Percentiles rank a stretch among this genome's conserved stretches.
Conservation (phyloP, 2,329 filamentous ascomycete species). For the Phaeomoniella chlamydospora region DNA sequence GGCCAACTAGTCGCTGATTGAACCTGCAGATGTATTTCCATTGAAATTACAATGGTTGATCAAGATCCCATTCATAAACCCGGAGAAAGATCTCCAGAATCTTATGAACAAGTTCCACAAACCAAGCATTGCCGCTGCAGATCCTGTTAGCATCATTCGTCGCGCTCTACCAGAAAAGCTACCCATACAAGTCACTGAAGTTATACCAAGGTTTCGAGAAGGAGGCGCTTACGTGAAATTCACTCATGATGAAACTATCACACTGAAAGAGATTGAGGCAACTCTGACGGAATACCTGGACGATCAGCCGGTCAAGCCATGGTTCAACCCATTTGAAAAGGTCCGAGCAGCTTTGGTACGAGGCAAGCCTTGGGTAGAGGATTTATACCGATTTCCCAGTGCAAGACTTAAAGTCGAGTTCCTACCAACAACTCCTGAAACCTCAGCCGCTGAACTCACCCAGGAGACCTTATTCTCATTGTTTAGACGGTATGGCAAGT, state of each 20-base stretch:
- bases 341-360: constrained; percentile 61
- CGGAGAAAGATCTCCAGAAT: constrained; percentile 29
- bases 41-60: constrained; percentile 54
- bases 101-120: constrained; percentile 37
- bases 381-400: constrained; percentile 71
- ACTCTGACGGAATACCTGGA: constrained; percentile 49
- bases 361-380: constrained; percentile 87
- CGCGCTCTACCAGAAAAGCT: constrained; percentile 49
- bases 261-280: constrained; percentile 42
- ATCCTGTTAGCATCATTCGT: constrained; percentile 40
- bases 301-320: constrained; percentile 62
- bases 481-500: constrained; percentile 81
- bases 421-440: constrained; percentile 56
- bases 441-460: constrained; percentile 59
- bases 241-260: constrained; percentile 34
- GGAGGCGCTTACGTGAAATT: constrained; percentile 91
- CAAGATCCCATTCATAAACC: constrained; percentile 33
- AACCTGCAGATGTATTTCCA: constrained; percentile 62
- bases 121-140: constrained; percentile 35
- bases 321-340: constrained; percentile 71
- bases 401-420: constrained; percentile 71
- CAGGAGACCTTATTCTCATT: constrained; percentile 78
- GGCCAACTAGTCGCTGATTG: constrained; percentile 3
- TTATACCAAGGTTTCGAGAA: constrained; percentile 75
- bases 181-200: constrained; percentile 59